Base-by-base conservation (phyloP, 2,329 filamentous ascomycete species). In the Madurella fahalii region DNA sequence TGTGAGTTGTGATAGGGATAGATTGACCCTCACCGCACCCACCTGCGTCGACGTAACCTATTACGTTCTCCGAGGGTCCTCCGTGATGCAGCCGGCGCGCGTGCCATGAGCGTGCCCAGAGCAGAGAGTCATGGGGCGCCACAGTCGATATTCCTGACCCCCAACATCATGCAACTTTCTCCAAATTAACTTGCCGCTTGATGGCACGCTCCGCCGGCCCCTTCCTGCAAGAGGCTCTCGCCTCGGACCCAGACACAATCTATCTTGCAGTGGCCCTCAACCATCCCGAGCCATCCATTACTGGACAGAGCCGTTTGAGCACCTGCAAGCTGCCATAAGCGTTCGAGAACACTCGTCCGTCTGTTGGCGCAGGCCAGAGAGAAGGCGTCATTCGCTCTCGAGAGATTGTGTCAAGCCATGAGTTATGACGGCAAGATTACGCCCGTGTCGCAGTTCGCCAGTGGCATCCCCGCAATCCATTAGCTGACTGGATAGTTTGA, bases 391-490 rank as follows among this genome's bases (percentile, higher is more conserved):
- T 61, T 61, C 57, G 59, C n/a, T 52, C 40, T 50, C 32, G 37
- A 43, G 41, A 59, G 54, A 58, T 57, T 60, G 50, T 51, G 48
- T 56, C 42, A 56, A 56, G 53, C 58, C 58, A 58, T 57, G 47
- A 18, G 5, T 50, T 47, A 47, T 58, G 47, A 45, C 42, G 44
- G 40, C 42, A 45, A 60, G 53, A 60, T 61, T 56, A 47, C 46
- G 41, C 52, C 43, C 31, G 52, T 52, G 51, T 40, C 52, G 45
- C 41, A 16, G 40, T 31, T 30, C 49, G 17, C 57, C 50, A 53
- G 48, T 53, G 50, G 50, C 18, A 48, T 52, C 43, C 41, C 37
- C 25, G 34, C 34, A 34, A 45, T 46, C 42, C 31, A 18, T 20
- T 25, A 52, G 39, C 52, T 45, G 43, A 48, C 50, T 41, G 34